Base-by-base conservation (phyloP, 495 filamentous ascomycete species). In the Astrocystis sublimbata region DNA sequence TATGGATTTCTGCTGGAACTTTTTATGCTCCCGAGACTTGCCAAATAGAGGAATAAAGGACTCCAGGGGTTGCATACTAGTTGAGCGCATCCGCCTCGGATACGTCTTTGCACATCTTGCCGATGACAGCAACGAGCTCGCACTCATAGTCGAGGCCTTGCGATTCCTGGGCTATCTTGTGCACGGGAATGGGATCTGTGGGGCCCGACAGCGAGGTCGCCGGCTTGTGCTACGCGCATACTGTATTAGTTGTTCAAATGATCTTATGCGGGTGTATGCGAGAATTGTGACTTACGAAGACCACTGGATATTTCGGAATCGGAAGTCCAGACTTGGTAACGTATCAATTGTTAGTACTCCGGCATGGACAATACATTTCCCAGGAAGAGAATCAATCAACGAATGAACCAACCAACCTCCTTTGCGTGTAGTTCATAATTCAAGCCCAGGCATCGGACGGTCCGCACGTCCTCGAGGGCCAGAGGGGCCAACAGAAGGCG, bases 351-450 rank as follows among this genome's bases (percentile, higher is more conserved):
- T 60, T 33, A 49, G 42, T 23, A 23, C n/a, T 53, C 43, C 4
- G 1, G 15, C n/a, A 28, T 13, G 35, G 1, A 30, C 38, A n/a
- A n/a, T n/a, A n/a, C n/a, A n/a, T n/a, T n/a, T n/a, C n/a, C n/a
- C n/a, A n/a, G n/a, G n/a, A n/a, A n/a, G 6, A 65, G 62, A 47
- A 19, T 23, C 35, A 21, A 21, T 15, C 2, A 36, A 36, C 24
- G 47, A 62, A 38, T 6, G 30, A 26, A 24, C 28, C 33, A 17
- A 36, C n/a, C 13, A 7, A 84, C 78, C 79, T 94, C 92, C 66
- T 86, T 86, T 2, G 92, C 92, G 66, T 94, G 92, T 55, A 88
- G 77, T 46, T 85, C 87, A 69, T 96, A 96, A 75, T 96, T 94
- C 21, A 94, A 77, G 15, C 92, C 91, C 30, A 96, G 69, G 64